Percentiles rank a stretch among this genome's conserved stretches.
Evolutionary conservation across 352 stramenopile genomes (phyloP).

Genomic region (Globisporangium irregulare): DNA sequence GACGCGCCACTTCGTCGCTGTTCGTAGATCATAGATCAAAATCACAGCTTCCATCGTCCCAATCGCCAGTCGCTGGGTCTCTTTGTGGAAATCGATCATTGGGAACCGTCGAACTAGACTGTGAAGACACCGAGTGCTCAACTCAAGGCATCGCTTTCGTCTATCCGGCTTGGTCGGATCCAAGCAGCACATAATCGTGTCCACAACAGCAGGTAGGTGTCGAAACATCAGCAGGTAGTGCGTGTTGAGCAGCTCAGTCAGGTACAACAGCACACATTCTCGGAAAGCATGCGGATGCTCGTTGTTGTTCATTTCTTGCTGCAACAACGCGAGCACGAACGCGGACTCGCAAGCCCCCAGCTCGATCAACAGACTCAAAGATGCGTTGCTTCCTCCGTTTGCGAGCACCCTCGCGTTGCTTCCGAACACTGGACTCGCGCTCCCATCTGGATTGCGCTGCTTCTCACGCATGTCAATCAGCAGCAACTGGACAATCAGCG

Average conservation of each 20-base stretch:
- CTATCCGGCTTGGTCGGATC: conserved; percentile 84
- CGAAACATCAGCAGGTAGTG: conserved; percentile 85
- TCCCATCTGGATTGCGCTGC: conserved; percentile 35
- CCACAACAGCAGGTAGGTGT: conserved; percentile 77
- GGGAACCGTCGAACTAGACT: conserved; percentile 80
- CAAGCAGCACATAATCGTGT: conserved; percentile 82
- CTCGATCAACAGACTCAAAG: conserved; percentile 74
- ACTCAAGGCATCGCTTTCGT: conserved; percentile 66
- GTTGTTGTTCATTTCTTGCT: conserved; percentile 82
- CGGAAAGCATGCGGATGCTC: conserved; percentile 67
- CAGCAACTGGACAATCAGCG: conserved; percentile 66
- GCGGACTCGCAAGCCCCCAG: conserved; percentile 73
- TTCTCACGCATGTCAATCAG: conserved; percentile 78
- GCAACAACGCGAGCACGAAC: conserved; percentile 69
- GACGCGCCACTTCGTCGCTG: conserved; percentile 86
- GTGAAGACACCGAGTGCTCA: conserved; percentile 81
- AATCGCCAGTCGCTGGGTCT: conserved; percentile 81
- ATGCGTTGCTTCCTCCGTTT: conserved; percentile 63
- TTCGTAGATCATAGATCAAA: conserved; percentile 86
- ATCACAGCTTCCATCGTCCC: conserved; percentile 88
- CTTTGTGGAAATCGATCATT: conserved; percentile 88
- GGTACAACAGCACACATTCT: conserved; percentile 70
- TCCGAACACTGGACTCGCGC: conserved; percentile 33
- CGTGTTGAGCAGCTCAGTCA: conserved; percentile 81
- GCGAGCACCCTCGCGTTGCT: conserved; percentile 42